Base-by-base conservation (phyloP, 768 basidiomycete genomes). In the Tremella yokohamensis region DNA sequence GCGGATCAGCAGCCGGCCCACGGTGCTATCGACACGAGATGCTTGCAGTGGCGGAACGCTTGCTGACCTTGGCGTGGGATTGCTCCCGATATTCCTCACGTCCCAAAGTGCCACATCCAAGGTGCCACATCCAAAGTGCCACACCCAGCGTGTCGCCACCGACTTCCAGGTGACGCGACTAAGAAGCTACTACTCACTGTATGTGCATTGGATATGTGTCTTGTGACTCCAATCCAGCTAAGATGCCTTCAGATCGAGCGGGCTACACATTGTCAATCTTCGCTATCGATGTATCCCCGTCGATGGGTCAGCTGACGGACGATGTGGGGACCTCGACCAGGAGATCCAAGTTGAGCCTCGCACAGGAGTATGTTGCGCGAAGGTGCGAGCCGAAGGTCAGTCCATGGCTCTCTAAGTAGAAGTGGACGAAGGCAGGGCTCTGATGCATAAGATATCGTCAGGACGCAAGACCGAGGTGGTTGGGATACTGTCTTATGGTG, bases 381-480 rank as follows among this genome's bases (percentile, higher is more conserved):
- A 91, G 91, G 76, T 83, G 93, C 34, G 90, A 94, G 72, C 88
- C 93, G 60, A 91, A 94, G 87, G 89, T 89, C 54, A 9, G 75
- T 69, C 15, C 11, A 9, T 40, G 16, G 4, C 4, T 15, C 7
- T 19, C 20, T 29, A 18, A 34, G 18, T n/a, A 38, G 18, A 51
- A 9, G 19, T 39, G 15, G 54, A 8, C 39, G 22, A 22, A 29
- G 12, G 9, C 26, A 40, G 19, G 16, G 7, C 53, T 50, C 58
- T 59, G 19, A 53, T 45, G 16, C n/a, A 9, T 2, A 56, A 98
- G 93, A 91, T 97, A 64, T 91, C 85, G 71, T 84, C 88, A 64
- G 88, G 87, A 13, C 82, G 93, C 40, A 96, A 94, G 79, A 97
- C 93, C 9, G 93, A 94, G 70, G 85, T 90, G 70, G 90, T 90